A percentile compares a stretch with the other conserved stretches of the same genome.
phyloP scores from a whole-genome alignment of 768 basidiomycete genomes.

The Serendipita vermifera region DNA sequence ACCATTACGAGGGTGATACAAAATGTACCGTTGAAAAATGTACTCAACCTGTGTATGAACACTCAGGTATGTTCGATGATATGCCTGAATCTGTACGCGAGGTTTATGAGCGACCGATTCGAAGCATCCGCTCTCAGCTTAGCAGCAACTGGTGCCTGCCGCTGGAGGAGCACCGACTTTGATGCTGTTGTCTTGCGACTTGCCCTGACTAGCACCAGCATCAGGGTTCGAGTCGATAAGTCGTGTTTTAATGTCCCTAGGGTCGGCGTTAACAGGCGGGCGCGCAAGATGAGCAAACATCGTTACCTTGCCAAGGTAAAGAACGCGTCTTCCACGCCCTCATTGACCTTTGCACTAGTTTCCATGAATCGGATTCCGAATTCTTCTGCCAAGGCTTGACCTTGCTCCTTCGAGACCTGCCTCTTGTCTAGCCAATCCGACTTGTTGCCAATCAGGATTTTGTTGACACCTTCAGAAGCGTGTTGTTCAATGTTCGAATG shows the following conservation, averaged over 20 bases:
- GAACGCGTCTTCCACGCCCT: constrained; percentile 97
- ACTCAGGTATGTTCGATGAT: no score
- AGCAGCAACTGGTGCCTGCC: background rate
- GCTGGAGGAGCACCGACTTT: background rate
- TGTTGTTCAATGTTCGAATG: constrained; percentile 97
- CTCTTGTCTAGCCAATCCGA: constrained; percentile 97
- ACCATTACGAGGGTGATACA: no score
- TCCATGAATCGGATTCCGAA: constrained; percentile 96
- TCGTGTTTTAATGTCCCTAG: constrained; percentile 91
- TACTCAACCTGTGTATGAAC: no score
- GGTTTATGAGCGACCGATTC: background rate
- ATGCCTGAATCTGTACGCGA: no score
- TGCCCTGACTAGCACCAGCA: constrained; percentile 17
- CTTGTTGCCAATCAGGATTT: constrained; percentile 98
- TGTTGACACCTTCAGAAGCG: constrained; percentile 97
- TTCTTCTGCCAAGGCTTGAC: constrained; percentile 81
- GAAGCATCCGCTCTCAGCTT: background rate
- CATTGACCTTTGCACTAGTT: constrained; percentile 93
- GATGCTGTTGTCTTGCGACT: constrained; percentile 2
- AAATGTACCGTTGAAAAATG: no score
- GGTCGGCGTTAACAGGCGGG: background rate
- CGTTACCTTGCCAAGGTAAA: constrained; percentile 89
- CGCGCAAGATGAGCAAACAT: constrained; percentile 13
- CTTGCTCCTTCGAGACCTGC: constrained; percentile 82
- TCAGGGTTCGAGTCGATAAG: constrained; percentile 89